Percentiles rank a stretch among this genome's conserved stretches.
phyloP scores from a whole-genome alignment of 78 protist species.

The Anaeramoeba flamelloides region DNA sequence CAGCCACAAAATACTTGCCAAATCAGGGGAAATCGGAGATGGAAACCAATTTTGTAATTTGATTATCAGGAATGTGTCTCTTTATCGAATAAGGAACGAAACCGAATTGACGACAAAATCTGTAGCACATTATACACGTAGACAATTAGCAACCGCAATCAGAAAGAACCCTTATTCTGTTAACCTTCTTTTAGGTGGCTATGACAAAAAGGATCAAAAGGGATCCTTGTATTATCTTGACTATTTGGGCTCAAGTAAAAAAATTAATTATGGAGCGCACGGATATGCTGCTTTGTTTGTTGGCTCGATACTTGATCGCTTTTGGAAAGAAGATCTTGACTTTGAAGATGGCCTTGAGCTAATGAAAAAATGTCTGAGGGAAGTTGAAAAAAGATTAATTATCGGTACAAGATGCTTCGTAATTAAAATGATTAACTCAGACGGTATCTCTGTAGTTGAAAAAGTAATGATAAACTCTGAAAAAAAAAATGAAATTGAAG shows the following conservation, averaged over 20 bases:
- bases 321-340: conserved; percentile 14
- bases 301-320: conserved; percentile 22
- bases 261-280: conserved; percentile 27
- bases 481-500: no score
- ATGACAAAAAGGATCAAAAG: conserved; percentile 22
- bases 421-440: conserved; percentile 26
- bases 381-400: conserved; percentile 25
- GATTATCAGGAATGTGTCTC: conserved; percentile 23
- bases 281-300: conserved; percentile 40
- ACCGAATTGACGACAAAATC: conserved; percentile 21
- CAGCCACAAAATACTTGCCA: conserved; percentile 19
- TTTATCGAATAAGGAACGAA: conserved; percentile 16
- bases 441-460: no score
- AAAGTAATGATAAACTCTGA: no score
- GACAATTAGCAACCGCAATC: conserved; percentile 21
- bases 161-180: conserved; percentile 18
- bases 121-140: conserved; percentile 28
- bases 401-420: conserved; percentile 15
- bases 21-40: conserved; percentile 36
- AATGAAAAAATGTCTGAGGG: conserved; percentile 18
- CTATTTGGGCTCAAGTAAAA: conserved; percentile 32
- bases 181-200: conserved; percentile 37
- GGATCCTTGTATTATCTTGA: conserved; percentile 45
- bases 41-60: conserved; percentile 15
- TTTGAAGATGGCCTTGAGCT: conserved; percentile 26